A percentile compares a stretch with the other conserved stretches of the same genome.
Evolutionary conservation across 1,139 yeast species (phyloP).

Genomic region (Eremothecium coryli): DNA sequence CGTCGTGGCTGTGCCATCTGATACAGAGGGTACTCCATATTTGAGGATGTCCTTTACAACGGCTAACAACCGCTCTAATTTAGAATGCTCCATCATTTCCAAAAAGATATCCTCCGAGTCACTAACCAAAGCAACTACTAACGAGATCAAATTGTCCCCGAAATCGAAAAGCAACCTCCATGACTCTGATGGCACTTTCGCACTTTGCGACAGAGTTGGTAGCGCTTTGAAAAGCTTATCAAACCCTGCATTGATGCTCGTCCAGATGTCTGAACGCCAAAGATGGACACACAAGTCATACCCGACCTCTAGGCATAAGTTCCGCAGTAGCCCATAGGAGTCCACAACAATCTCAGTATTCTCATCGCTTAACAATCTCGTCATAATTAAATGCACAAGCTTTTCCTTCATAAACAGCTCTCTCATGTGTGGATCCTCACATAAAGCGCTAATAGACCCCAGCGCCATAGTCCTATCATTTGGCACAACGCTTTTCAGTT

Average conservation of each 20-base stretch:
- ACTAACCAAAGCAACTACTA: slow-evolving; percentile 58
- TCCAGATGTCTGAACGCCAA: slow-evolving; percentile 76
- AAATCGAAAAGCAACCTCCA: slow-evolving; percentile 48
- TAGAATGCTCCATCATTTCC: slow-evolving; percentile 34
- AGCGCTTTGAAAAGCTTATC: slow-evolving; percentile 43
- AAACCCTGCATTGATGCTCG: slow-evolving; percentile 43
- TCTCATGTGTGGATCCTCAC: slow-evolving; percentile 62
- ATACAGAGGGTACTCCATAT: slow-evolving; percentile 14
- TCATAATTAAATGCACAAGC: slow-evolving; percentile 53
- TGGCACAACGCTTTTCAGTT: slow-evolving; percentile 52
- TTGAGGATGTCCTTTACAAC: slow-evolving; percentile 39
- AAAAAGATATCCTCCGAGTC: slow-evolving; percentile 55
- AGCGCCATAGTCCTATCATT: slow-evolving; percentile 75
- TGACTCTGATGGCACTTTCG: slow-evolving; percentile 22
- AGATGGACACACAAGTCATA: slow-evolving; percentile 65
- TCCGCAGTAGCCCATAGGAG: slow-evolving; percentile 70
- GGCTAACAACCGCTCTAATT: slow-evolving; percentile 32
- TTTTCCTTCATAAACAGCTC: slow-evolving; percentile 58
- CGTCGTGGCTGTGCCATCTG: slow-evolving; percentile 8
- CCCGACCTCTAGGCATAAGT: slow-evolving; percentile 80
- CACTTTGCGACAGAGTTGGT: slow-evolving; percentile 32
- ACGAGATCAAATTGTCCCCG: slow-evolving; percentile 64
- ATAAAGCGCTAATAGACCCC: slow-evolving; percentile 59
- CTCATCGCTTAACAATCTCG: slow-evolving; percentile 55
- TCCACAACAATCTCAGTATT: slow-evolving; percentile 72